phyloP scores from a whole-genome alignment of 441 rosid genomes.

The Macaranga tanarius region DNA sequence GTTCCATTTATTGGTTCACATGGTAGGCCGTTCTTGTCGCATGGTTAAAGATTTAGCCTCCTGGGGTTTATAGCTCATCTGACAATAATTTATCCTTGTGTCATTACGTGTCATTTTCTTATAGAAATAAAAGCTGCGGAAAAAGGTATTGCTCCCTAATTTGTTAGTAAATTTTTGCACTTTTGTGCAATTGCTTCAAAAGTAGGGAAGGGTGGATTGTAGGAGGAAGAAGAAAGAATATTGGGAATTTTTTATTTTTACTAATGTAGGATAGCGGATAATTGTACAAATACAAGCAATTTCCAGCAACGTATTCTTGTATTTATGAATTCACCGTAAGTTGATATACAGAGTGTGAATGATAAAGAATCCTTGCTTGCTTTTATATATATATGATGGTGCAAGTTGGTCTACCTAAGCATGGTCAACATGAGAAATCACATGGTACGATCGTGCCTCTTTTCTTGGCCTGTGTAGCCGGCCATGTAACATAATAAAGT shows the following conservation, averaged over 20 bases:
- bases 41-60: not conserved
- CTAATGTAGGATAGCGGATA: not conserved
- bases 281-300: constrained; percentile 3
- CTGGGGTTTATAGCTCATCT: not conserved
- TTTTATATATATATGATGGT: too few species aligned
- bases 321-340: too few species aligned
- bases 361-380: too few species aligned
- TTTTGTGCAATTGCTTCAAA: not conserved
- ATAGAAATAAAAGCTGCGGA: not conserved
- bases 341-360: too few species aligned
- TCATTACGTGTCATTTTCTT: not conserved
- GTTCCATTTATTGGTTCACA: not conserved
- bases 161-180: not conserved
- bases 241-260: not conserved
- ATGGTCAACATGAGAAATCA: too few species aligned
- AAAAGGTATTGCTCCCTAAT: not conserved
- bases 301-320: not conserved
- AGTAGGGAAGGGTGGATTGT: not conserved
- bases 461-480: not conserved
- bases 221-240: not conserved
- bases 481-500: not conserved
- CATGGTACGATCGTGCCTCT: not conserved
- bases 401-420: too few species aligned
- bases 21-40: not conserved
- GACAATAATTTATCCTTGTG: not conserved